Percentiles rank a stretch among this genome's conserved stretches.
Conservation (phyloP, 2,329 filamentous ascomycete genomes). For the Periconia macrospinosa region DNA sequence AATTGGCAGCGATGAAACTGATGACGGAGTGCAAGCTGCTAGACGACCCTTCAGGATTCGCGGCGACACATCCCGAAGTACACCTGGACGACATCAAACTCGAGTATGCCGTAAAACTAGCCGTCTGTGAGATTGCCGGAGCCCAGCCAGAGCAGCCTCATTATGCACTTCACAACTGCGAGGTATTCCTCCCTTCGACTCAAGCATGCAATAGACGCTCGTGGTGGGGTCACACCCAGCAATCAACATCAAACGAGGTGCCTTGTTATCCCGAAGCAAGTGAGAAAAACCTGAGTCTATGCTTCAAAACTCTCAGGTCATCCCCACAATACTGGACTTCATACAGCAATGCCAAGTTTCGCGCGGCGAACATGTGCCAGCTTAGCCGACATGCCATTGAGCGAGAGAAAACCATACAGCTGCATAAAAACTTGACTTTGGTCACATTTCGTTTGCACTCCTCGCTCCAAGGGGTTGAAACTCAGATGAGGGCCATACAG, state of each 20-base stretch:
- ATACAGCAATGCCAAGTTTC: constrained; percentile 64
- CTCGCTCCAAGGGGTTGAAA: not conserved
- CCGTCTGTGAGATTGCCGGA: constrained; percentile 63
- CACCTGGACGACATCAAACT: constrained; percentile 50
- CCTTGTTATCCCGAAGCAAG: constrained; percentile 40
- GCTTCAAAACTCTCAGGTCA: constrained; percentile 57
- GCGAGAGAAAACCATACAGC: constrained; percentile 48
- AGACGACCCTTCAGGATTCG: constrained; percentile 35
- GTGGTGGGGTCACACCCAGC: constrained; percentile 19
- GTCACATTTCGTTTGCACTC: constrained; percentile 12
- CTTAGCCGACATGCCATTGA: constrained; percentile 62
- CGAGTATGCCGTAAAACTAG: constrained; percentile 63
- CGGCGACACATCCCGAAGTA: constrained; percentile 26
- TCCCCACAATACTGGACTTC: constrained; percentile 65
- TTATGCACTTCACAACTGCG: constrained; percentile 55
- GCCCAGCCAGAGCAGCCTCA: constrained; percentile 45
- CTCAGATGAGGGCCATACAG: constrained; percentile 1
- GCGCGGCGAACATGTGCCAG: constrained; percentile 64
- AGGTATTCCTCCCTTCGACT: constrained; percentile 49
- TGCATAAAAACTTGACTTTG: constrained; percentile 37
- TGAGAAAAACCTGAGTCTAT: constrained; percentile 49
- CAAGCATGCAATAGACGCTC: constrained; percentile 30
- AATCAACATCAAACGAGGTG: constrained; percentile 15
- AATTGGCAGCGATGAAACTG: constrained; percentile 55
- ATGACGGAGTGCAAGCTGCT: constrained; percentile 58